Percentiles rank a stretch among this genome's conserved stretches.
These are phyloP conservation scores for Alternaria sp. DNA, from an alignment of 2,329 filamentous ascomycete genomes.

Conservation along the genomic window DNA sequence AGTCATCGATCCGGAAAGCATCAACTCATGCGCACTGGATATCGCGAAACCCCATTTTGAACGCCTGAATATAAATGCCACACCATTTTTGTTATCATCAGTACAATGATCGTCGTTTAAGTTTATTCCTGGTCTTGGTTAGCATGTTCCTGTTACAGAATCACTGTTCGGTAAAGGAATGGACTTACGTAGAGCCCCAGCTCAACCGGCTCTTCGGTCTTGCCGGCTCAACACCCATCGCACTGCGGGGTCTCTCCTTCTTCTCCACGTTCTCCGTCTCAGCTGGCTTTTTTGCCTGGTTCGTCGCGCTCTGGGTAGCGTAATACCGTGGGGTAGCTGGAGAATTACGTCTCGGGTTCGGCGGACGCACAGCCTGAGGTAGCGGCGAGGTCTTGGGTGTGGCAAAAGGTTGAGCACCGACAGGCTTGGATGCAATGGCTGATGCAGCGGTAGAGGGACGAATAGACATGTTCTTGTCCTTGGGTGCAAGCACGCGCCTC, in stretches of 20 bases:
- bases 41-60: constrained; percentile 3
- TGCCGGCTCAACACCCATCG: constrained; percentile 6
- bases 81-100: not conserved
- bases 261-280: not conserved
- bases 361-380: not conserved
- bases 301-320: constrained; percentile 13
- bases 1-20: not conserved
- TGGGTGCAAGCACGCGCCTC: constrained; percentile 12
- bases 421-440: not conserved
- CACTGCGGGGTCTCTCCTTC: constrained; percentile 17
- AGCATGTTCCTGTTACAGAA: not conserved
- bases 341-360: not conserved
- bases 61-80: not conserved
- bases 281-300: not conserved
- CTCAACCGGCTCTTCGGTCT: constrained; percentile 26
- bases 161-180: not conserved
- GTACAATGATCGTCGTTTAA: constrained; percentile 23
- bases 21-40: constrained; percentile 4
- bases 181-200: constrained; percentile 39
- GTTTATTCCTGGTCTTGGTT: constrained; percentile 19
- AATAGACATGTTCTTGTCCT: constrained; percentile 6
- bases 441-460: constrained; percentile 14
- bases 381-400: not conserved
- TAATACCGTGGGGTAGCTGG: constrained; percentile 28
- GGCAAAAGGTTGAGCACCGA: not conserved